phyloP scores from a whole-genome alignment of 192 early-diverging fungal species.

The Coemansia sp. region DNA sequence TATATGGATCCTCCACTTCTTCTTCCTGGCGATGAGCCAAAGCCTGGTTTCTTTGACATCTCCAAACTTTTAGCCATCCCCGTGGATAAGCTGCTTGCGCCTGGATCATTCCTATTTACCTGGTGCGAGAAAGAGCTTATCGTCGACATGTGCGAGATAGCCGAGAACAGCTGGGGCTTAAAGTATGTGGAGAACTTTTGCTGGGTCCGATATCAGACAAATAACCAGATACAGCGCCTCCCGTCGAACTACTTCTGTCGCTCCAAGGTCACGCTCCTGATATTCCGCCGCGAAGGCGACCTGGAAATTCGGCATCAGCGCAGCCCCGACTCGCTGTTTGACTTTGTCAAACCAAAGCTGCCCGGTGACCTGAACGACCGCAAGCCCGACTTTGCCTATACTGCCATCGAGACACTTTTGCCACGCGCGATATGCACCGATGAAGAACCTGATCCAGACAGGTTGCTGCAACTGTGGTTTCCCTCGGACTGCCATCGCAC shows the following conservation, averaged over 20 bases:
- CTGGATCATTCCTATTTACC: slow-evolving; percentile 86
- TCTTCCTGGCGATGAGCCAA: slow-evolving; percentile 31
- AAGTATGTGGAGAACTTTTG: slow-evolving; percentile 97
- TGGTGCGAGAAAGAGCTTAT: slow-evolving; percentile 95
- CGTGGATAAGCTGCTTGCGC: slow-evolving; percentile 63
- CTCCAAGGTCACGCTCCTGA: slow-evolving; percentile 83
- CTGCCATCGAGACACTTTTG: slow-evolving; percentile 86
- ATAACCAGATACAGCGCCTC: slow-evolving; percentile 76
- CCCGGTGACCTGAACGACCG: slow-evolving; percentile 55
- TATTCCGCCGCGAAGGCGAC: slow-evolving; percentile 89
- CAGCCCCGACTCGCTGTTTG: slow-evolving; percentile 93
- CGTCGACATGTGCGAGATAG: slow-evolving; percentile 72
- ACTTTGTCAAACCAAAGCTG: slow-evolving; percentile 80
- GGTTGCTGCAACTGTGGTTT: slow-evolving; percentile 79
- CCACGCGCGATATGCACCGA: slow-evolving; percentile 71
- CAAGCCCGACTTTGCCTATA: slow-evolving; percentile 85
- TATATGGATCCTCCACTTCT: slow-evolving; percentile 91
- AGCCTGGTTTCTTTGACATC: slow-evolving; percentile 39
- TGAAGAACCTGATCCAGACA: slow-evolving; percentile 61
- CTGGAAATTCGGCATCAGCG: slow-evolving; percentile 91
- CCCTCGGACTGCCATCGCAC: slow-evolving; percentile 49
- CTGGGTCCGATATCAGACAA: slow-evolving; percentile 84
- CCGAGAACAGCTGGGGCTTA: slow-evolving; percentile 75
- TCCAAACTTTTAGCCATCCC: slow-evolving; percentile 33
- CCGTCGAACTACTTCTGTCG: slow-evolving; percentile 78